Conservation (phyloP, 768 basidiomycete species). For the Strobilomyces dryophilus region DNA sequence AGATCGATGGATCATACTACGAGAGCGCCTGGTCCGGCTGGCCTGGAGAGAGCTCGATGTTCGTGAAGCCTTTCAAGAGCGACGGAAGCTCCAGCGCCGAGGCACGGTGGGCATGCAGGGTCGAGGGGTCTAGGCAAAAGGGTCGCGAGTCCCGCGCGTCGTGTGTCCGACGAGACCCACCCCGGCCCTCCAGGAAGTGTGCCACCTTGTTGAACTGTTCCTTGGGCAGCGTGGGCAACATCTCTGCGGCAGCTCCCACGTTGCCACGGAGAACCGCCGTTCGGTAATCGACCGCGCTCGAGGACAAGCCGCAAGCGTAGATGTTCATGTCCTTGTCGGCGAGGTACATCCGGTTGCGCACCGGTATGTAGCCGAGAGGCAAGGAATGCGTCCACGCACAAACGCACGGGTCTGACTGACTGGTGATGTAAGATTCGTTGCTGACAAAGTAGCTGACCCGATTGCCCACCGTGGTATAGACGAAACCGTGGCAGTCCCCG, state of each 20-base stretch:
- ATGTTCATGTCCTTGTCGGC: conserved; percentile 92
- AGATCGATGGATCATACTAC: conserved; percentile 67
- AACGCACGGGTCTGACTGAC: conserved; percentile 91
- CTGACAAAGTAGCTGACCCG: conserved; percentile 94
- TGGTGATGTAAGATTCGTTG: conserved; percentile 87
- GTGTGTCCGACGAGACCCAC: conserved; percentile 34
- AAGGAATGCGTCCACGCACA: conserved; percentile 33
- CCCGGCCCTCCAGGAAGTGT: conserved; percentile 87
- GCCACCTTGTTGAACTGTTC: conserved; percentile 93
- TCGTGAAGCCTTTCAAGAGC: conserved; percentile 65
- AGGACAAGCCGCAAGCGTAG: conserved; percentile 74
- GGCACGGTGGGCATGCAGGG: conserved; percentile 63
- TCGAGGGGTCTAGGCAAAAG: conserved; percentile 55
- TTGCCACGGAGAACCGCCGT: conserved; percentile 91
- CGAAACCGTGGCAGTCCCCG: conserved; percentile 97
- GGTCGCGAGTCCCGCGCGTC: neutral
- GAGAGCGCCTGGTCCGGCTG: conserved; percentile 50
- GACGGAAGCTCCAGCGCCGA: conserved; percentile 68
- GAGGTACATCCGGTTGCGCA: conserved; percentile 92
- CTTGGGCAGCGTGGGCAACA: conserved; percentile 80
- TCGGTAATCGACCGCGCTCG: conserved; percentile 93
- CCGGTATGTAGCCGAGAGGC: conserved; percentile 74
- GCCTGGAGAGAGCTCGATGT: conserved; percentile 48
- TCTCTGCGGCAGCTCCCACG: conserved; percentile 75
- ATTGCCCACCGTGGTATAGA: conserved; percentile 89